These are phyloP conservation scores for Naumovozyma dairenensis DNA, from an alignment of 805 yeast species.

Conservation along the genomic window DNA sequence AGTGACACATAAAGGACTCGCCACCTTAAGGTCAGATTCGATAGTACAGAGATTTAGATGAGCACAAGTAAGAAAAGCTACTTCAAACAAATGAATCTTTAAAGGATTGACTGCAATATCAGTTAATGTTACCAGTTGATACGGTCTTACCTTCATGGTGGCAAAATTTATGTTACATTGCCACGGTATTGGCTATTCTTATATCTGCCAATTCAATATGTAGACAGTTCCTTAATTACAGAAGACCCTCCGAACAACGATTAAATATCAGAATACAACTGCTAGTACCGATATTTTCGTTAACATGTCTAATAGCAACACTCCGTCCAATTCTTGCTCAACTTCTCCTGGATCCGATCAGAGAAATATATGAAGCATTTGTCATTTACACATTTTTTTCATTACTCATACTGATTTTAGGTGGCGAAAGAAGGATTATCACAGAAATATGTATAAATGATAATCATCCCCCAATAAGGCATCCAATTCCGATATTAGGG, in stretches of 20 bases:
- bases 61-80: no score
- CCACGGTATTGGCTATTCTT: slow-evolving; percentile 26
- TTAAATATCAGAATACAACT: slow-evolving; percentile 71
- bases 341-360: slow-evolving; percentile 53
- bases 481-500: slow-evolving; percentile 45
- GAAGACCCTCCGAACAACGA: slow-evolving; percentile 85
- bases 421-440: slow-evolving; percentile 81
- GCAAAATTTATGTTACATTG: slow-evolving; percentile 16
- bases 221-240: slow-evolving; percentile 57
- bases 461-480: slow-evolving; percentile 51
- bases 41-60: no score
- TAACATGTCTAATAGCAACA: slow-evolving; percentile 55
- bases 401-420: slow-evolving; percentile 69
- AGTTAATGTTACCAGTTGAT: not conserved
- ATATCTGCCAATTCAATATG: slow-evolving; percentile 39
- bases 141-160: slow-evolving; percentile 16
- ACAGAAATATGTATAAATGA: slow-evolving; percentile 55
- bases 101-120: not conserved
- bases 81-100: no score
- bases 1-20: no score
- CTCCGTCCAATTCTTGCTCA: slow-evolving; percentile 35
- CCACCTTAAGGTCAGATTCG: no score
- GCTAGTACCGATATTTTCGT: slow-evolving; percentile 72
- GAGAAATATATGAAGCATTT: slow-evolving; percentile 92
- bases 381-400: slow-evolving; percentile 90